Evolutionary conservation across 495 filamentous ascomycete species (phyloP).

Genomic region (Annulohypoxylon stygium): DNA sequence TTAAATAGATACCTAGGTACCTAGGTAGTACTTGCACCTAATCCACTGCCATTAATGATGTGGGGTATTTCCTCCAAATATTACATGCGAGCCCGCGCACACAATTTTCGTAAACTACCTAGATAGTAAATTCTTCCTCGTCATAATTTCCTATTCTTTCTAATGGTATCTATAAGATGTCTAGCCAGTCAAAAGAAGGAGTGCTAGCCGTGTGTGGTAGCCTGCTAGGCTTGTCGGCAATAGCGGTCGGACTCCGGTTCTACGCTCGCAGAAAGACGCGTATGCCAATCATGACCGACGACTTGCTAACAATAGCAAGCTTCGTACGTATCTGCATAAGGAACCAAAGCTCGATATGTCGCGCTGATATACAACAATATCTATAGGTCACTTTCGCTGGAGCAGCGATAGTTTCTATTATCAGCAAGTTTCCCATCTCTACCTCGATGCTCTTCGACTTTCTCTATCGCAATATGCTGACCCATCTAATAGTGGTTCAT

Average conservation of each 20-base stretch:
- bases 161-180: constrained; percentile 14
- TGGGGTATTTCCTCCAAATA: no score
- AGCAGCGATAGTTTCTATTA: neutral
- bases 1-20: neutral
- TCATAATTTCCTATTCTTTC: neutral
- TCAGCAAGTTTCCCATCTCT: neutral
- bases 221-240: constrained; percentile 17
- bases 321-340: constrained; percentile 23
- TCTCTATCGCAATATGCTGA: neutral
- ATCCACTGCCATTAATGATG: no score
- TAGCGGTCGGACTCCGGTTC: constrained; percentile 39
- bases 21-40: neutral
- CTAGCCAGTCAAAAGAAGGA: constrained; percentile 26
- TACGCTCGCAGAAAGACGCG: constrained; percentile 28
- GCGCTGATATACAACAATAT: neutral
- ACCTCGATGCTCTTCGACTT: neutral
- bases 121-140: no score
- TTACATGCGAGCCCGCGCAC: no score
- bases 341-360: neutral
- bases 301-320: constrained; percentile 31
- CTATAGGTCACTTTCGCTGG: constrained; percentile 9
- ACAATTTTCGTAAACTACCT: no score
- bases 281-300: constrained; percentile 42
- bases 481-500: neutral
- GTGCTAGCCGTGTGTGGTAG: constrained; percentile 18